Conservation (phyloP, 2,329 filamentous ascomycete genomes). For the Diaporthe capsici region DNA sequence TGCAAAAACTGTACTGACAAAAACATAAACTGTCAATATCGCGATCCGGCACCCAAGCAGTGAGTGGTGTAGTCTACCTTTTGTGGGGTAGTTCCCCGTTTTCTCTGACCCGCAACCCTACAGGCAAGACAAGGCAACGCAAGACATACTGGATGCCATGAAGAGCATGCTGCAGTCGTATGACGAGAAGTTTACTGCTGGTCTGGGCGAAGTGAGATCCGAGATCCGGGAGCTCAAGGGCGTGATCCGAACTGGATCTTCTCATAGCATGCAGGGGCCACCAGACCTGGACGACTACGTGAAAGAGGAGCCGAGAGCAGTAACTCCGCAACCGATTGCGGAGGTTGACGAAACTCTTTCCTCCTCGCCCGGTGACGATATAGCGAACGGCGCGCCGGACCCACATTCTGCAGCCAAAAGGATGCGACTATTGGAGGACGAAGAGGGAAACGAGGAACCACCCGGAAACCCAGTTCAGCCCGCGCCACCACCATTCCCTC, state of each 20-base stretch:
- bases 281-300: not conserved
- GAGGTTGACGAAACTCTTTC: conserved; percentile 29
- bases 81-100: not conserved
- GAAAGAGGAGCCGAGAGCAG: conserved; percentile 21
- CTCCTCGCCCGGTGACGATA: conserved; percentile 33
- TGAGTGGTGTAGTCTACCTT: conserved; percentile 60
- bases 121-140: conserved; percentile 72
- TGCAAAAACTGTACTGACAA: conserved; percentile 93
- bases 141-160: conserved; percentile 72
- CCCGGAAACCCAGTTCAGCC: conserved; percentile 59
- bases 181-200: conserved; percentile 45
- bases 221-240: conserved; percentile 42
- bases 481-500: conserved; percentile 79
- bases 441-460: conserved; percentile 49
- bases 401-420: conserved; percentile 47
- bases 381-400: conserved; percentile 35
- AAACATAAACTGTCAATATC: conserved; percentile 85
- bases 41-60: conserved; percentile 93
- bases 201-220: conserved; percentile 52
- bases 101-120: conserved; percentile 5
- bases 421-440: conserved; percentile 50
- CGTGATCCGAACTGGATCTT: conserved; percentile 21
- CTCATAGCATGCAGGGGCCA: conserved; percentile 27
- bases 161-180: conserved; percentile 52
- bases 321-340: conserved; percentile 25